phyloP scores from a whole-genome alignment of 2,329 filamentous ascomycete genomes.

The Biscogniauxia mediterranea region DNA sequence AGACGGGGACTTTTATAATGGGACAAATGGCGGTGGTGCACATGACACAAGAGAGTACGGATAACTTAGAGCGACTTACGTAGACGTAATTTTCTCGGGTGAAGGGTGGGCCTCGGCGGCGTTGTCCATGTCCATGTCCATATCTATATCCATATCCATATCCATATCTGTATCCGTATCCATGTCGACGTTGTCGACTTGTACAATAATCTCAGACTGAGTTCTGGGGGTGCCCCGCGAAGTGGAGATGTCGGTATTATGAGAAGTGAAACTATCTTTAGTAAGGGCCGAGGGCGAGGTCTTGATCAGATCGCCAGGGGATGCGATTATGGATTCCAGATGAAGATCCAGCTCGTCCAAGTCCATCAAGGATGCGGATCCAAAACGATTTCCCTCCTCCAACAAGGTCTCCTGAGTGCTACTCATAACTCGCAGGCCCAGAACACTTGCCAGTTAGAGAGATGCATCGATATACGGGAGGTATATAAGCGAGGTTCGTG shows the following conservation, averaged over 20 bases:
- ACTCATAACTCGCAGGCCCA: conserved; percentile 31
- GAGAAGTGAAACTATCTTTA: conserved; percentile 21
- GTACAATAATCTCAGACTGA: conserved; percentile 33
- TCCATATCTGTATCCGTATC: conserved; percentile 20
- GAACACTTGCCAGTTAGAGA: conserved; percentile 19
- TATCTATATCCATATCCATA: conserved; percentile 6
- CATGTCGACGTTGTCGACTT: conserved; percentile 25
- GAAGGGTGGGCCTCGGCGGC: conserved; percentile 18
- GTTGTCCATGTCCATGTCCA: conserved; percentile 24
- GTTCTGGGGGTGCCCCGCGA: conserved; percentile 27
- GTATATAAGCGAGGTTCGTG: conserved; percentile 24
- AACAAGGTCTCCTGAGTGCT: conserved; percentile 25
- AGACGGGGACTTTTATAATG: background rate
- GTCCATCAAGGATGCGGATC: conserved; percentile 24
- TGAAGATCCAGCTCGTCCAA: conserved; percentile 30
- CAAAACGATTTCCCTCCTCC: conserved; percentile 27
- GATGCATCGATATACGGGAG: conserved; percentile 29
- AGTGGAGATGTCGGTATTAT: conserved; percentile 17
- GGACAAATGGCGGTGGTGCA: background rate
- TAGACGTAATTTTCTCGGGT: conserved; percentile 26
- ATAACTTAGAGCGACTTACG: too few relatives aligned
- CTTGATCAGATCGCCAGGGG: conserved; percentile 22
- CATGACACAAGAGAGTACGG: conserved; percentile 15
- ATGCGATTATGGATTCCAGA: conserved; percentile 27
- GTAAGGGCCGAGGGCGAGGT: conserved; percentile 23